Base-by-base conservation (phyloP, 2,329 filamentous ascomycete species). In the Cordyceps cateniannulata region DNA sequence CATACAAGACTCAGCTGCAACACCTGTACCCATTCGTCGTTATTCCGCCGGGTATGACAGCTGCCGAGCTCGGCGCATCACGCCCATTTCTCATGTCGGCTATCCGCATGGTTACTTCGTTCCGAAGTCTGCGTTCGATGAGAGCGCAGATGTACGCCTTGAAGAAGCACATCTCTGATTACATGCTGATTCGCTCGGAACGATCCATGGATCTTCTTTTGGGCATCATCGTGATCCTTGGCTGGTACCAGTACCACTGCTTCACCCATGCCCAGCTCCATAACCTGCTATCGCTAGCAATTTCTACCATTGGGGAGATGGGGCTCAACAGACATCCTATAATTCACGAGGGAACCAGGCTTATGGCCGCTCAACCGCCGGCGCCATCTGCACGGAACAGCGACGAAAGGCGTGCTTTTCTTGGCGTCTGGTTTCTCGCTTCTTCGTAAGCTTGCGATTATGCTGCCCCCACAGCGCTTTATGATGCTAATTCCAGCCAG, bases 231-330 rank as follows among this genome's bases (percentile, higher is more conserved):
- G 74, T 82, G 0, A 75, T 82, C 27, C 63, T 81, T 2, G 76
- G 76, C 0, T 83, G 76, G 73, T 81, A 82, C 60, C 81, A 83
- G 51, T 79, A 83, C 55, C 81, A 83, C 65, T 83, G 80, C 64
- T 75, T 81, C 63, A 73, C 79, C 67, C 81, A 83, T 56, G 73
- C 76, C 0, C 82, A 84, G 62, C 67, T 84, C 14, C 77, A 77
- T 65, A 82, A 80, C 56, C 69, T 84, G 3, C 67, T 83, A 3
- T 73, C 78, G 9, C 64, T 85, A 22, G 78, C 81, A 1, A 68
- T 74, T 14, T 79, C 77, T 5, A 72, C 84, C 1, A 70, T 77
- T 8, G 74, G 74, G 0, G 81, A 82, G 59, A 66, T 83, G 40
- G 77, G 76, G 2, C 66, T 85, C 14, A 78, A 77, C 49, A 72